Conservation (phyloP, 352 stramenopile species). For the Phytopythium cucurbitacearum region DNA sequence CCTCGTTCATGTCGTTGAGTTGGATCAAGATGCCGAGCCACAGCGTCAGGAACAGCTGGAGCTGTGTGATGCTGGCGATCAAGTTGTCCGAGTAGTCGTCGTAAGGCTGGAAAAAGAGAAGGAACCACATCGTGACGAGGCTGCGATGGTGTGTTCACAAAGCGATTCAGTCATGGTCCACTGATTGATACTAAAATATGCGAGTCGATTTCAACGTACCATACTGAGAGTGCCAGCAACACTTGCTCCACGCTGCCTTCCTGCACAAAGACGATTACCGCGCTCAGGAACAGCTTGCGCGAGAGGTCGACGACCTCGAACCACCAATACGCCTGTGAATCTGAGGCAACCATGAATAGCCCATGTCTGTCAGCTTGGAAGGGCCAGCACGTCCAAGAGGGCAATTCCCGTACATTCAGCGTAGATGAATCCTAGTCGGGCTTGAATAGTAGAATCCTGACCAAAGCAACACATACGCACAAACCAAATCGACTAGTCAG, state of each 20-base stretch:
- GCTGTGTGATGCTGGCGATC: constrained; percentile 65
- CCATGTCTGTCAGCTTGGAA: background rate
- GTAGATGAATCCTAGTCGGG: constrained; percentile 75
- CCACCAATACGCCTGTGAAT: constrained; percentile 69
- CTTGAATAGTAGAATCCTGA: constrained; percentile 63
- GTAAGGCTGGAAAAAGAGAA: constrained; percentile 78
- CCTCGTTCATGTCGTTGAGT: constrained; percentile 56
- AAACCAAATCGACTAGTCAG: constrained; percentile 4
- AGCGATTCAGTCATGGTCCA: no score
- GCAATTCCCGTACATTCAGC: constrained; percentile 44
- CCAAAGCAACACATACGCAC: background rate
- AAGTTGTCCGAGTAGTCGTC: constrained; percentile 65
- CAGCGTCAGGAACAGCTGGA: constrained; percentile 79
- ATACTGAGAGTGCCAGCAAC: constrained; percentile 58
- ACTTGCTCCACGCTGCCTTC: constrained; percentile 69
- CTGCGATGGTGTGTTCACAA: constrained; percentile 6
- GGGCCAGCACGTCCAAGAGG: background rate
- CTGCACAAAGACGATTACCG: constrained; percentile 70
- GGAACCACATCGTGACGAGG: constrained; percentile 70
- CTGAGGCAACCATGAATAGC: constrained; percentile 14
- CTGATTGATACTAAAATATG: background rate
- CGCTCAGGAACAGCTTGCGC: constrained; percentile 70
- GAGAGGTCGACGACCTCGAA: constrained; percentile 80
- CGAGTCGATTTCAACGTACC: constrained; percentile 16
- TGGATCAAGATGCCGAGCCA: constrained; percentile 76